Evolutionary conservation across 352 stramenopile genomes (phyloP), one percentile per base, ranked within the genome.

Genomic region (Plasmopara muralis): DNA sequence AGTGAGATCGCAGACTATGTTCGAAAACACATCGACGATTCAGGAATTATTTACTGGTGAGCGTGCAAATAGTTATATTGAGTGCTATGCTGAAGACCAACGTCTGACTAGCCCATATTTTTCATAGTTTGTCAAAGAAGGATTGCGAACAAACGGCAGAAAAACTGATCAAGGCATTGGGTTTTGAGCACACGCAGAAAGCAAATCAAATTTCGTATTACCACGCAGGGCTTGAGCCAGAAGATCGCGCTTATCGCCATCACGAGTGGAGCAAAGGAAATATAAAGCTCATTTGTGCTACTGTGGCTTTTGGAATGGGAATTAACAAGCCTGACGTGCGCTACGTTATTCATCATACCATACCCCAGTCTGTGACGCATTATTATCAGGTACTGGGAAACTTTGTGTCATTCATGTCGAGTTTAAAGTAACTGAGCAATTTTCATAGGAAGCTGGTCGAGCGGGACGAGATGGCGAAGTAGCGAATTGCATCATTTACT

Each of bases 241-340:
- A 77, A 50, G 84, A 95, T 37, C 76, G 84, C n/a, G 74, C 80
- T 12, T 77, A 72, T 58, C 70, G 78, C 15, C 84, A 93, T 47
- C 74, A 88, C 44, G 81, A 95, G 42, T 95, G 84, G 84, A 93
- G 82, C 62, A 93, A 92, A 72, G 84, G 84, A 0, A 90, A 89
- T 49, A 92, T 93, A 55, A 93, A 95, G 53, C 72, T 93, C 2
- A 93, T 95, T 47, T 68, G 87, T n/a, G 85, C 85, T 14, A 95
- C 85, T 0, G 72, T 95, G 39, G 85, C 85, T 0, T 95, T 95
- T 51, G 85, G 85, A 25, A 95, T 95, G 85, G 85, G 83, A 13
- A 95, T 95, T 53, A 93, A 93, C 60, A 93, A 95, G 46, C 84
- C 84, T 8, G 82, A 93, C 45, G 85, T 95, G 1, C 81, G 85